phyloP scores from a whole-genome alignment of 768 basidiomycete genomes.

The Amanita rubescens region DNA sequence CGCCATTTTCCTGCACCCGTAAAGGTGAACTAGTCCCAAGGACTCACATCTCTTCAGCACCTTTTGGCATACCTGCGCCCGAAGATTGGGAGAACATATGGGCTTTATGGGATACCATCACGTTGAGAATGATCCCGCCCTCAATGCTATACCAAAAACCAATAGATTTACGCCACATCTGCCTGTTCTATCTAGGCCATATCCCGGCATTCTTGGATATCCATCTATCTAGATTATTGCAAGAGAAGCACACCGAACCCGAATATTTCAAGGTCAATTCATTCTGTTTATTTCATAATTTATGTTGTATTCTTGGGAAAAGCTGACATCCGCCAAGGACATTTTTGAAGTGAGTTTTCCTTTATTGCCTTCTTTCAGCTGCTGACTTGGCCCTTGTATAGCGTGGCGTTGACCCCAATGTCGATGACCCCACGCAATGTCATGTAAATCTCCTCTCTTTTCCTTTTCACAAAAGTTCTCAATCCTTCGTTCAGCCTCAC shows the following conservation, averaged over 20 bases:
- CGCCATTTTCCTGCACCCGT: conserved; percentile 23
- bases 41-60: conserved; percentile 21
- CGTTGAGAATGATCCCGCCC: conserved; percentile 77
- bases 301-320: conserved; percentile 10
- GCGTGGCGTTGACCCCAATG: conserved; percentile 94
- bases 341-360: conserved; percentile 59
- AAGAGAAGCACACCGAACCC: conserved; percentile 80
- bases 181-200: conserved; percentile 95
- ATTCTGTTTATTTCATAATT: conserved; percentile 1
- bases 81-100: conserved; percentile 81
- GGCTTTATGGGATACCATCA: conserved; percentile 85
- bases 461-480: not conserved
- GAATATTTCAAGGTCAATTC: conserved; percentile 59
- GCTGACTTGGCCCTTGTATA: conserved; percentile 21
- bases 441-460: conserved; percentile 49
- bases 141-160: conserved; percentile 86
- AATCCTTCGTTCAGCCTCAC: conserved; percentile 50
- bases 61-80: conserved; percentile 64
- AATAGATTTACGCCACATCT: conserved; percentile 91
- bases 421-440: conserved; percentile 81
- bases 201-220: conserved; percentile 92
- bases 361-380: not conserved
- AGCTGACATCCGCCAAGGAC: conserved; percentile 29
- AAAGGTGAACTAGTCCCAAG: conserved; percentile 14
- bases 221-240: conserved; percentile 66